Evolutionary conservation across 352 stramenopile genomes (phyloP), one percentile per base, ranked within the genome.

Genomic region (Globisporangium radiosum): DNA sequence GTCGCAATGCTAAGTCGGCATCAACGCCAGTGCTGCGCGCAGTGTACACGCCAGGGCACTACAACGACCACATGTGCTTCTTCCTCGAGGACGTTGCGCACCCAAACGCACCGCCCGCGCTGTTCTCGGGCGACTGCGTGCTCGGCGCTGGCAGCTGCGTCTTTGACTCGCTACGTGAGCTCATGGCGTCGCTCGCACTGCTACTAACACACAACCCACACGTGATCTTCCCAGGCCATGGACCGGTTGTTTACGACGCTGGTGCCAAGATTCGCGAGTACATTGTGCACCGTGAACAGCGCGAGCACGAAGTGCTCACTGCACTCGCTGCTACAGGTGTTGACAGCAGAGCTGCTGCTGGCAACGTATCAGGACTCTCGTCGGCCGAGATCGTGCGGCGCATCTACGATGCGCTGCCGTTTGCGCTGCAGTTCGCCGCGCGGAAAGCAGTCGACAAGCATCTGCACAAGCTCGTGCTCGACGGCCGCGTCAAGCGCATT

Each of bases 61-160:
- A 81, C 58, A 78, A 79, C 55, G 88, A 97, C 62, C 86, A 96
- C 65, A 74, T 91, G 49, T 88, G 81, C 60, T 94, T 96, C 38
- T 33, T 91, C 9, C 56, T 95, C 33, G 47, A 72, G 1, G 52
- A 68, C 25, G 33, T 47, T 33, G 50, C 43, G 6, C 19, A 53
- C 15, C 10, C 10, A 25, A 33, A 54, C 7, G 19, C 33, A 14
- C 36, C 44, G 17, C 59, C 52, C 66, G 56, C 66, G 7, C 60
- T 96, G 8, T 94, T 96, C 60, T 92, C 84, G 1, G 88, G 86
- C 53, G 88, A 96, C 64, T 94, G 86, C 52, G 59, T 97, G 5
- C 63, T 97, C 47, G 88, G 88, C 17, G 75, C 78, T 47, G 87
- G 88, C 9, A 97, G 86, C 53, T 88, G 77, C 59, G 71, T 95